These are phyloP conservation scores for Laguncularia racemosa DNA, from an alignment of 345 rosid genomes.

Conservation along the genomic window DNA sequence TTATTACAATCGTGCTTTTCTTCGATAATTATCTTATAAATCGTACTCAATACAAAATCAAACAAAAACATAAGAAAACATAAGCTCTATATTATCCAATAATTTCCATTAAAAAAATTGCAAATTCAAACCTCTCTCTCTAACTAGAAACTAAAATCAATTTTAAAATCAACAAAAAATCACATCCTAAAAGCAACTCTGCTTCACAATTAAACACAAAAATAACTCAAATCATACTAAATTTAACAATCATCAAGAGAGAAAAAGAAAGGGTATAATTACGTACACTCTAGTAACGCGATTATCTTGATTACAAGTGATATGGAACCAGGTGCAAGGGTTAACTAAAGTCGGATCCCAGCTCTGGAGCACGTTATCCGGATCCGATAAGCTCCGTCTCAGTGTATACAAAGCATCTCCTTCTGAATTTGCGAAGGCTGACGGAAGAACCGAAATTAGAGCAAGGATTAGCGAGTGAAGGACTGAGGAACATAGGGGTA, in stretches of 20 bases:
- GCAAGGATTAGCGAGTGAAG: conserved; percentile 20
- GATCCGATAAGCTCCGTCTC: conserved; percentile 65
- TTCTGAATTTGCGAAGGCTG: conserved; percentile 59
- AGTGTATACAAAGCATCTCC: conserved; percentile 84
- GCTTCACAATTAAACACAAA: too few species aligned
- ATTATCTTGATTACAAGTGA: conserved; percentile 82
- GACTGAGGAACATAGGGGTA: conserved; percentile 26
- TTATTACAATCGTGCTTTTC: too few species aligned
- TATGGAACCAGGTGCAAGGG: conserved; percentile 98
- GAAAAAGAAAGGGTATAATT: background rate
- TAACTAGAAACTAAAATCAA: too few species aligned
- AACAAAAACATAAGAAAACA: too few species aligned
- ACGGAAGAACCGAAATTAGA: conserved; percentile 15
- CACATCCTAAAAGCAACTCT: background rate
- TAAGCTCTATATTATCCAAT: too few species aligned
- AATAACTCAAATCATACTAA: too few species aligned
- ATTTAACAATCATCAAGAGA: background rate
- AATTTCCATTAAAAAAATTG: too few species aligned
- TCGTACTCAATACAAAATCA: too few species aligned
- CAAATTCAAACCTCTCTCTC: too few species aligned
- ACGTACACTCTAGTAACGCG: conserved; percentile 86
- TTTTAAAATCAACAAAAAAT: background rate
- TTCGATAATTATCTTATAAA: too few species aligned
- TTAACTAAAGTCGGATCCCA: conserved; percentile 98
- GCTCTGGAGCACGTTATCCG: conserved; percentile 87